Percentiles rank a stretch among this genome's conserved stretches.
phyloP scores from a whole-genome alignment of 2,329 filamentous ascomycete species.

The Colletotrichum plurivorum region DNA sequence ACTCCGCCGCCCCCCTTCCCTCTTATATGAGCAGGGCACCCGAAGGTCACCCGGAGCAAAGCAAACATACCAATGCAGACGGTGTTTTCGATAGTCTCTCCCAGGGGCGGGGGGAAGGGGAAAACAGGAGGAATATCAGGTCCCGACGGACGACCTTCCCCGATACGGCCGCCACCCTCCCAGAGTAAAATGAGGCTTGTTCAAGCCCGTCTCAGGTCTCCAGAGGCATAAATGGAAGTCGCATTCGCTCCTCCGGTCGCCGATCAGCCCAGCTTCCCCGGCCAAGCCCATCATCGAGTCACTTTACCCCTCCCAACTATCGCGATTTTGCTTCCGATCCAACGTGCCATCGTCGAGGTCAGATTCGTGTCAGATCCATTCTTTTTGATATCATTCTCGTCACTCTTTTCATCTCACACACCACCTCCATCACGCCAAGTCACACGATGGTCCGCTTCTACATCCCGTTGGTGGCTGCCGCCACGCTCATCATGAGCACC shows the following conservation, averaged over 20 bases:
- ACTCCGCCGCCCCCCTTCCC: too few species aligned
- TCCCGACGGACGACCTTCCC: too few species aligned
- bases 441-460: constrained; percentile 27
- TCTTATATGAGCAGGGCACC: too few species aligned
- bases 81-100: too few species aligned
- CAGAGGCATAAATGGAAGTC: too few species aligned
- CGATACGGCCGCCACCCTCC: too few species aligned
- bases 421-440: not conserved
- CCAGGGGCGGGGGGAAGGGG: too few species aligned
- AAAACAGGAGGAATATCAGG: too few species aligned
- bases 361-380: not conserved
- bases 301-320: not conserved
- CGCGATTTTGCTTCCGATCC: not conserved
- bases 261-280: not conserved
- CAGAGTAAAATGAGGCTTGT: too few species aligned
- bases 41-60: too few species aligned
- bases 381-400: not conserved
- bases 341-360: not conserved
- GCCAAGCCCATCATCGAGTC: not conserved
- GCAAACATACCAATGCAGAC: too few species aligned
- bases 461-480: constrained; percentile 9
- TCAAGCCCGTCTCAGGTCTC: too few species aligned
- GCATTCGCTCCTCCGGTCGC: not conserved
- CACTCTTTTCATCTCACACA: not conserved
- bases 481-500: constrained; percentile 16